Base-by-base conservation (phyloP, 2,329 filamentous ascomycete genomes). In the Xylariaceae sp. region DNA sequence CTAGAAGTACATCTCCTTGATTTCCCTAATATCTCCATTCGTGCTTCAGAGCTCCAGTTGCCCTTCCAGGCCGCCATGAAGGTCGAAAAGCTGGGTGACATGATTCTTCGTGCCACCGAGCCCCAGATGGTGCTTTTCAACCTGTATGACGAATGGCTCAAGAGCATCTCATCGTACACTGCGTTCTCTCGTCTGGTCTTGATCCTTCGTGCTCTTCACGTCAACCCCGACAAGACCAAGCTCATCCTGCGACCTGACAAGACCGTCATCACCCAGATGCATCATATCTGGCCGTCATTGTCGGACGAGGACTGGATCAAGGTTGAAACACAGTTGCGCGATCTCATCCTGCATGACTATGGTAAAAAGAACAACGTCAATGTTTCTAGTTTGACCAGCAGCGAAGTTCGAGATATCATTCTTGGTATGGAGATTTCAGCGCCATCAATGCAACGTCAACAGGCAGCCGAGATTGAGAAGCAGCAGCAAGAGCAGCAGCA, bases 361-460 rank as follows among this genome's bases (percentile, higher is more conserved):
- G 94, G 94, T 72, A 99, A 97, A 84, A 99, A 99, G 84, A 99
- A 99, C 80, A 99, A 97, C 68, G 94, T 99, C 79, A 99, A 99
- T 69, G 93, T 94, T 10, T 95, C 95, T 13, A 96, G 92, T 74
- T 81, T 99, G 76, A 99, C 94, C 1, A 96, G 87, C 72, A 96
- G 90, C 69, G 94, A 99, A 84, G 94, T 99, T 54, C 88, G 94
- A 69, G 94, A 99, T 72, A 97, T 99, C 70, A 99, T 99, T 69
- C 78, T 99, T 64, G 94, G 94, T 82, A 99, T 99, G 95, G 95
- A 99, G 74, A 99, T 99, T 60, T 96, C 91, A 61, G 95, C 94
- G 34, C 94, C 94, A 23, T 97, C 93, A 1, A 89, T 99, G 87
- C 94, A 99, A 78, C 88, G 95, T 71, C 95, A 99, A 76, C 94